phyloP scores from a whole-genome alignment of 345 rosid species.

The Diplotaxis tenuifolia region DNA sequence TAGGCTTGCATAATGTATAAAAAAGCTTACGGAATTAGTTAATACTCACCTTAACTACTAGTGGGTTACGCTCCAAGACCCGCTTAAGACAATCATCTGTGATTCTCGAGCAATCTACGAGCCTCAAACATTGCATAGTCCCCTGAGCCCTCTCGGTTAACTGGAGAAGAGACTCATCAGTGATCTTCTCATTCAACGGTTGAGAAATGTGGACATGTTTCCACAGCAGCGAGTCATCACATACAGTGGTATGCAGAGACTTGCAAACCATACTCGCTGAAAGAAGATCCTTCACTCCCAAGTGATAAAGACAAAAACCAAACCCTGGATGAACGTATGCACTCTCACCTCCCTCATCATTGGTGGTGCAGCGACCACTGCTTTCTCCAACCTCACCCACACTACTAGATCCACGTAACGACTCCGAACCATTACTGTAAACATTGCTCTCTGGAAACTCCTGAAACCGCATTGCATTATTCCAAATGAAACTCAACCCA shows the following conservation, averaged over 20 bases:
- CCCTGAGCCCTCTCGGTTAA: conserved; percentile 74
- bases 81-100: conserved; percentile 65
- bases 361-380: conserved; percentile 25
- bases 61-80: conserved; percentile 62
- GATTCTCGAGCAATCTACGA: conserved; percentile 71
- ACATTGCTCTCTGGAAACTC: conserved; percentile 44
- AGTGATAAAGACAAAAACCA: conserved; percentile 54
- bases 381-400: conserved; percentile 36
- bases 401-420: conserved; percentile 37
- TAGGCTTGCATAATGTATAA: background rate
- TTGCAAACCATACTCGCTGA: conserved; percentile 64
- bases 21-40: background rate
- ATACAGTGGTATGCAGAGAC: conserved; percentile 50
- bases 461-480: conserved; percentile 71
- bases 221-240: conserved; percentile 71
- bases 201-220: conserved; percentile 68
- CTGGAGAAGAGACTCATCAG: conserved; percentile 73
- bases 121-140: conserved; percentile 68
- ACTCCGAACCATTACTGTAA: conserved; percentile 19
- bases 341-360: conserved; percentile 33
- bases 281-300: conserved; percentile 76
- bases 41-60: conserved; percentile 57
- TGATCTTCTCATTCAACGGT: conserved; percentile 82
- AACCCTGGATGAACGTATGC: conserved; percentile 60
- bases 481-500: too few species aligned